phyloP scores from a whole-genome alignment of 768 basidiomycete species.

The Basidioascus undulatus region DNA sequence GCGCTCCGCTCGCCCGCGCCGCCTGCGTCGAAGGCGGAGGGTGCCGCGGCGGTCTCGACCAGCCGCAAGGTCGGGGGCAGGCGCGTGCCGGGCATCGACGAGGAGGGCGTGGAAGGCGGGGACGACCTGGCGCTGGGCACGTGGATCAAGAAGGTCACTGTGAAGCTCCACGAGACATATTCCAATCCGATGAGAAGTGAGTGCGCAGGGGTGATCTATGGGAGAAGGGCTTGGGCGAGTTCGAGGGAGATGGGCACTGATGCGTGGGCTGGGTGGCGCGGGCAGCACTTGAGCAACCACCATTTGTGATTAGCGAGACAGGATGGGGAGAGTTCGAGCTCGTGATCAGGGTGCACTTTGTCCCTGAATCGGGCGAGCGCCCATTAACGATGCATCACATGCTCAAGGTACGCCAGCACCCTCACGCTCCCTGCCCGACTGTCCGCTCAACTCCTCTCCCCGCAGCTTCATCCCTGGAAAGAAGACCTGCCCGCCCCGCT shows the following conservation, averaged over 20 bases:
- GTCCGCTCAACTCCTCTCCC: conserved; percentile 64
- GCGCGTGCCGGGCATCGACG: conserved; percentile 1
- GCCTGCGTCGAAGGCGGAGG: conserved; percentile 22
- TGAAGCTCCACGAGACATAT: conserved; percentile 95
- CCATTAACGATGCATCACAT: conserved; percentile 69
- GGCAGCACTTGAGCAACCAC: conserved; percentile 69
- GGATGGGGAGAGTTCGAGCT: conserved; percentile 99
- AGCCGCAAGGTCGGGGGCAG: background rate
- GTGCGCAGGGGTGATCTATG: too few species aligned
- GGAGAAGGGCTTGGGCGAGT: too few species aligned
- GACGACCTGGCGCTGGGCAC: conserved; percentile 78
- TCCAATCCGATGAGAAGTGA: conserved; percentile 67
- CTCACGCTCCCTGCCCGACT: too few species aligned
- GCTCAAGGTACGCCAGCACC: conserved; percentile 68
- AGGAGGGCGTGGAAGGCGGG: conserved; percentile 57
- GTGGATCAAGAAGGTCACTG: conserved; percentile 85
- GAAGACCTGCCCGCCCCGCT: conserved; percentile 5
- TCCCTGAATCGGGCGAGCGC: conserved; percentile 75
- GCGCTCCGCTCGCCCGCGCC: conserved; percentile 41
- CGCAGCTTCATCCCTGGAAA: conserved; percentile 6
- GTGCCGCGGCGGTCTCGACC: background rate
- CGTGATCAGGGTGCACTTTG: conserved; percentile 70
- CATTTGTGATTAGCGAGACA: conserved; percentile 87
- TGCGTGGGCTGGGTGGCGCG: too few species aligned
- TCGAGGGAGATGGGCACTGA: too few species aligned